Percentiles rank a stretch among this genome's conserved stretches.
phyloP scores from a whole-genome alignment of 495 filamentous ascomycete species.

The Daldinia loculata region DNA sequence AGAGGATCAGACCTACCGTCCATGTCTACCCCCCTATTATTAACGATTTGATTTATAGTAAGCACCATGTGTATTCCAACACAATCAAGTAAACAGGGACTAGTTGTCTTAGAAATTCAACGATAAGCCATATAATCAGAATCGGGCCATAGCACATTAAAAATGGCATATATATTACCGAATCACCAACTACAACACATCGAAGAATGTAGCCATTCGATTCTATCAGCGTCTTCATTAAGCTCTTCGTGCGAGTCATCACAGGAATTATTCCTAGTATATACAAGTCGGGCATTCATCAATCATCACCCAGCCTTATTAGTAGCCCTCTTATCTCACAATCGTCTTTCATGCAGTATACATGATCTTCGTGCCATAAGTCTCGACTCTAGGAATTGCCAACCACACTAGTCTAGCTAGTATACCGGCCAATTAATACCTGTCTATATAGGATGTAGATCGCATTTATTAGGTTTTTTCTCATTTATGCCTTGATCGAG shows the following conservation, averaged over 20 bases:
- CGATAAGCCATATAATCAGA: not conserved
- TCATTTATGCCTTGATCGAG: slow-evolving; percentile 79
- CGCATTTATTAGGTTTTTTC: slow-evolving; percentile 21
- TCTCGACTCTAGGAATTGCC: slow-evolving; percentile 20
- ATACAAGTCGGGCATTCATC: slow-evolving; percentile 40
- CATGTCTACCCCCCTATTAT: not conserved
- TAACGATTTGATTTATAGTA: not conserved
- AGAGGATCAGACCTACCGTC: not conserved
- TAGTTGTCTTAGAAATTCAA: not conserved
- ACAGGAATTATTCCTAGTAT: slow-evolving; percentile 35
- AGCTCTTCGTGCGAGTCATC: slow-evolving; percentile 28
- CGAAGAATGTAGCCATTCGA: not conserved
- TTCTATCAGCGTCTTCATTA: slow-evolving; percentile 31
- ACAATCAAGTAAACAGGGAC: not conserved
- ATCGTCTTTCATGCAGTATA: slow-evolving; percentile 30
- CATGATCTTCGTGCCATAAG: slow-evolving; percentile 28
- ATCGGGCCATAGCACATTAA: not conserved
- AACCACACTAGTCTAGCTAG: slow-evolving; percentile 19
- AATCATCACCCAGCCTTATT: slow-evolving; percentile 35
- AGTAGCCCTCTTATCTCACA: slow-evolving; percentile 36
- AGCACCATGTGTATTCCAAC: not conserved
- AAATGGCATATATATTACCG: not conserved
- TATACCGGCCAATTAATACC: slow-evolving; percentile 22
- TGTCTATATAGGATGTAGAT: slow-evolving; percentile 38
- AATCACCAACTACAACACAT: not conserved